Percentiles rank a stretch among this genome's conserved stretches.
Evolutionary conservation across 768 basidiomycete genomes (phyloP).

Genomic region (Tylopilus sp.): DNA sequence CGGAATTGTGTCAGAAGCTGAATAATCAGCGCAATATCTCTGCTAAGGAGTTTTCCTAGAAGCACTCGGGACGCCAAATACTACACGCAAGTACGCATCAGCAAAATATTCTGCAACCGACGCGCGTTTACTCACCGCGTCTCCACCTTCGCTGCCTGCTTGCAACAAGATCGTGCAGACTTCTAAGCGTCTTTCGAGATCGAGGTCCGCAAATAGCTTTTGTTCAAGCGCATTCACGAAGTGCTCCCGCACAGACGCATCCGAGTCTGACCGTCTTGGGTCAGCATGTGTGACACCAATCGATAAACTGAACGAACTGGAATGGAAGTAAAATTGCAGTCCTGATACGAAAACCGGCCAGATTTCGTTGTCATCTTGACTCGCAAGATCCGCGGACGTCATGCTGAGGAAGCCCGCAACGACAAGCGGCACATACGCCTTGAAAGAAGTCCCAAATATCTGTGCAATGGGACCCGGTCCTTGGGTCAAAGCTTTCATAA

Average conservation of each 20-base stretch:
- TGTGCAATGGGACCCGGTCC: constrained; percentile 24
- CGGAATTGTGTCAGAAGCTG: constrained; percentile 50
- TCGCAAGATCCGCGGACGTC: constrained; percentile 43
- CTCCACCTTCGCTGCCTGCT: constrained; percentile 43
- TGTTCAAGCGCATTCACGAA: constrained; percentile 46
- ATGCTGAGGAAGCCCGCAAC: constrained; percentile 53
- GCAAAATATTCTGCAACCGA: not conserved
- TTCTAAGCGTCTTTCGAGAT: constrained; percentile 49
- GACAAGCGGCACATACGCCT: constrained; percentile 30
- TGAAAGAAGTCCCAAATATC: constrained; percentile 38
- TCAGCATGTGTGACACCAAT: not conserved
- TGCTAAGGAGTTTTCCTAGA: constrained; percentile 42
- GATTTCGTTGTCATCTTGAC: constrained; percentile 31
- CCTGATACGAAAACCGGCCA: constrained; percentile 53
- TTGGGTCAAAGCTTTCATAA: constrained; percentile 42
- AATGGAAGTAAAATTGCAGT: constrained; percentile 42
- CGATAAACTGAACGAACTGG: constrained; percentile 38
- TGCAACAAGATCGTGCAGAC: constrained; percentile 57
- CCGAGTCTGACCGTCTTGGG: constrained; percentile 33
- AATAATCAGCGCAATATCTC: constrained; percentile 50
- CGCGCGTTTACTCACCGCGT: constrained; percentile 39
- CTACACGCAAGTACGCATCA: constrained; percentile 25
- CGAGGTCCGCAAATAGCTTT: constrained; percentile 55
- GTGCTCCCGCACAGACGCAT: constrained; percentile 36
- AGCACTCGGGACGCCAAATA: constrained; percentile 46